Conservation (phyloP, 352 stramenopile species). For the Phytophthora litchii region DNA sequence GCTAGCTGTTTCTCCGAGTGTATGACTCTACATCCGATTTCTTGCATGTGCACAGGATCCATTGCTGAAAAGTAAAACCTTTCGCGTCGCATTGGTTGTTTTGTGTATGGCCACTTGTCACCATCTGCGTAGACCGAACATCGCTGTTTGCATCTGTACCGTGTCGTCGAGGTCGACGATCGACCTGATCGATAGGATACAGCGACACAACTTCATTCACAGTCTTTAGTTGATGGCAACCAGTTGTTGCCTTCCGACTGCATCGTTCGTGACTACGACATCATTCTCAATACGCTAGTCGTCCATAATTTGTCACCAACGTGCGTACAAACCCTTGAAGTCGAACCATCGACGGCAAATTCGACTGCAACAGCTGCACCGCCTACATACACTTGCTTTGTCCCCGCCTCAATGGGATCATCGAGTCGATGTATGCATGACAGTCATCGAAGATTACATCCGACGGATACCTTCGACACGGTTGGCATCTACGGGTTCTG, state of each 20-base stretch:
- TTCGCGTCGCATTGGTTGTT: constrained; percentile 22
- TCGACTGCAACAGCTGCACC: constrained; percentile 27
- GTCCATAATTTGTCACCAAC: constrained; percentile 9
- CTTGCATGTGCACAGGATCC: too few species aligned
- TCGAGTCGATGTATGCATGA: too few species aligned
- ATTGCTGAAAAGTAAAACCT: constrained; percentile 2
- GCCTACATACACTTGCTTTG: constrained; percentile 2
- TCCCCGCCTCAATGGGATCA: constrained; percentile 25
- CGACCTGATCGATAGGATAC: constrained; percentile 5
- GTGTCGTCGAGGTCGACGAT: too few species aligned
- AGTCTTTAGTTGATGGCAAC: background rate
- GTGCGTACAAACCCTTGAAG: constrained; percentile 10
- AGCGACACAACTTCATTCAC: background rate
- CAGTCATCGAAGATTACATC: constrained; percentile 10
- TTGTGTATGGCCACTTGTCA: constrained; percentile 11
- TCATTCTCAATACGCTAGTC: background rate
- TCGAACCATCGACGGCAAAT: constrained; percentile 21
- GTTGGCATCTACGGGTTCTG: background rate
- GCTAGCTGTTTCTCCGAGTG: background rate
- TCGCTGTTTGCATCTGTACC: constrained; percentile 7
- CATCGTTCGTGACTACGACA: constrained; percentile 11
- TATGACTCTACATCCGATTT: too few species aligned
- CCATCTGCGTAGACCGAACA: constrained; percentile 20
- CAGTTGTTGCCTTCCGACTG: background rate
- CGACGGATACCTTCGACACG: background rate